These are phyloP conservation scores for Exsudoporus frostii DNA, from an alignment of 768 basidiomycete genomes.

Conservation along the genomic window DNA sequence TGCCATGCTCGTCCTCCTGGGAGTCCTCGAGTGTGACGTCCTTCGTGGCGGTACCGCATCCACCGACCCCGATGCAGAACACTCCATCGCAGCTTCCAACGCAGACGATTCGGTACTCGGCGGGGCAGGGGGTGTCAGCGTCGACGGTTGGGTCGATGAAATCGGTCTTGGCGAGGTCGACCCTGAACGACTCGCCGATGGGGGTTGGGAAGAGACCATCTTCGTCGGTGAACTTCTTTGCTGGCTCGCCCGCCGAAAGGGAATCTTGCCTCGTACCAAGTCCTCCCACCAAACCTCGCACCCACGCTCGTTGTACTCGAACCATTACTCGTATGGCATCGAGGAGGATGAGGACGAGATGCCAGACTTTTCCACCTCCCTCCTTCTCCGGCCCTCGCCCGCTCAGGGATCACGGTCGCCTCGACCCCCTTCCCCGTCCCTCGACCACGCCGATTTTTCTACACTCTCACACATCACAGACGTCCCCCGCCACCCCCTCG, in stretches of 20 bases:
- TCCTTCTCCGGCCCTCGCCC: slow-evolving; percentile 25
- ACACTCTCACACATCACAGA: slow-evolving; percentile 26
- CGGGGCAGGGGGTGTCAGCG: slow-evolving; percentile 25
- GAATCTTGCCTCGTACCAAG: slow-evolving; percentile 27
- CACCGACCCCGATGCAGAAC: not conserved
- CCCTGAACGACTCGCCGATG: slow-evolving; percentile 59
- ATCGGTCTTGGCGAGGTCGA: slow-evolving; percentile 67
- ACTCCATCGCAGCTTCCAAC: slow-evolving; percentile 7
- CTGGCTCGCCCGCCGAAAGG: slow-evolving; percentile 56
- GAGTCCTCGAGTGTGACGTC: slow-evolving; percentile 66
- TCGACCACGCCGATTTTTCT: slow-evolving; percentile 6
- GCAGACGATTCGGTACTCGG: slow-evolving; percentile 29
- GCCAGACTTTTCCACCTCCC: slow-evolving; percentile 22
- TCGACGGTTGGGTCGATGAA: slow-evolving; percentile 39
- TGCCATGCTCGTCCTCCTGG: slow-evolving; percentile 72
- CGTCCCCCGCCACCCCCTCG: slow-evolving; percentile 30
- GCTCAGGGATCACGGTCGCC: not conserved
- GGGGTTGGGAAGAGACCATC: slow-evolving; percentile 63
- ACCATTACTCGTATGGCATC: slow-evolving; percentile 19
- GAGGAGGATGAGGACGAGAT: slow-evolving; percentile 14
- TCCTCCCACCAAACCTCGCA: not conserved
- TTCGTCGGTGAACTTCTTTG: slow-evolving; percentile 66
- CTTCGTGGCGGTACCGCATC: slow-evolving; percentile 46
- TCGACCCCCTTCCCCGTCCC: not conserved
- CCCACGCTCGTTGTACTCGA: slow-evolving; percentile 17